phyloP scores from a whole-genome alignment of 225 moss, liverwort and hornwort genomes.

The Anthoceros angustus region DNA sequence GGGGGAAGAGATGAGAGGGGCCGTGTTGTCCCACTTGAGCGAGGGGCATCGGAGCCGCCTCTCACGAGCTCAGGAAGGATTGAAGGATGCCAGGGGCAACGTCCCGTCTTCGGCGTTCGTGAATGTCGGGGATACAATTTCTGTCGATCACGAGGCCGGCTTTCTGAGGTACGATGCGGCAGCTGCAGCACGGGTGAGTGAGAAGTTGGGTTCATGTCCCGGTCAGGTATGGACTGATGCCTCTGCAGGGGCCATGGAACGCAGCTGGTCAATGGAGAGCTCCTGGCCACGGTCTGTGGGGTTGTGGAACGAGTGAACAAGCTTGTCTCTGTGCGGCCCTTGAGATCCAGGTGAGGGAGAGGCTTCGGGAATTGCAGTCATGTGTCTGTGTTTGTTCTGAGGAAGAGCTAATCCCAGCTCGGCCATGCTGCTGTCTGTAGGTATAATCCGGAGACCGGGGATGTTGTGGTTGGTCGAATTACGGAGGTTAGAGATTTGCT shows the following conservation, averaged over 20 bases:
- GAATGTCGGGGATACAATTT: constrained; percentile 73
- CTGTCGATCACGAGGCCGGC: constrained; percentile 72
- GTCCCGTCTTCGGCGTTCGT: constrained; percentile 43
- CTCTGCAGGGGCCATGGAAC: constrained; percentile 73
- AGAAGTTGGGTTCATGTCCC: background rate
- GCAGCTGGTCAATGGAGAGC: constrained; percentile 66
- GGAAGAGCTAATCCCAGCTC: background rate
- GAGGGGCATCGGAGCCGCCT: constrained; percentile 39
- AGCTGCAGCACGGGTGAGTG: background rate
- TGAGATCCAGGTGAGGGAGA: constrained; percentile 57
- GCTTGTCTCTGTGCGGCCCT: constrained; percentile 86
- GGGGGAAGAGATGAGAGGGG: constrained; percentile 18
- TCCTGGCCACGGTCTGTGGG: constrained; percentile 86
- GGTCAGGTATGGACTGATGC: background rate
- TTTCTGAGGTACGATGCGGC: constrained; percentile 38
- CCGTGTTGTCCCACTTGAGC: constrained; percentile 20
- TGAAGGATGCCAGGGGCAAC: constrained; percentile 33
- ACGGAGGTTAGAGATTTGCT: constrained; percentile 55
- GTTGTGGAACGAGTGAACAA: constrained; percentile 92
- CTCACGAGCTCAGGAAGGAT: constrained; percentile 34
- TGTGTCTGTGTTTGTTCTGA: constrained; percentile 1
- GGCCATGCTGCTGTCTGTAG: constrained; percentile 17
- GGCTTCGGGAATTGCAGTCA: background rate
- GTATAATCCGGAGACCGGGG: constrained; percentile 90
- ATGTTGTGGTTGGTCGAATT: constrained; percentile 93